These are phyloP conservation scores for Crassisporium funariophilum DNA, from an alignment of 768 basidiomycete genomes.

Conservation along the genomic window DNA sequence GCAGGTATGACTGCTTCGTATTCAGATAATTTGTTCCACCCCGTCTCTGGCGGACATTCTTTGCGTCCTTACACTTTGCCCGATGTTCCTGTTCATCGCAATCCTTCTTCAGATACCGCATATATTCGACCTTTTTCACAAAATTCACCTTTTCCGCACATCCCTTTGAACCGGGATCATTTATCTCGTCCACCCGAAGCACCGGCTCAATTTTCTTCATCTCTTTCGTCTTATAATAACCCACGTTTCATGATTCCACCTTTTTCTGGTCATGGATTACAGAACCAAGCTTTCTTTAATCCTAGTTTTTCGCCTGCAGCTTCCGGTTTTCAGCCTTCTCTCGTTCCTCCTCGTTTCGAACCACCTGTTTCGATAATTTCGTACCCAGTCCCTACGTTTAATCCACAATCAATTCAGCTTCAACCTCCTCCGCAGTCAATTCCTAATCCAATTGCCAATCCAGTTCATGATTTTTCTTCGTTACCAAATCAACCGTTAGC, in stretches of 20 bases:
- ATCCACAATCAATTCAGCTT: background rate
- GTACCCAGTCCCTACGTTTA: background rate
- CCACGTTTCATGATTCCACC: background rate
- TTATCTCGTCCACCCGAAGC: background rate
- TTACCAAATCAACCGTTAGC: background rate
- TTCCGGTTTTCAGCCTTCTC: no score
- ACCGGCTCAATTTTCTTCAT: no score
- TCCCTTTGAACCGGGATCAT: slow-evolving; percentile 1
- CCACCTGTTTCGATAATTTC: background rate
- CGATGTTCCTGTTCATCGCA: background rate
- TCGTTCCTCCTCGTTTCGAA: slow-evolving; percentile 1
- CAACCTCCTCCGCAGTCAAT: background rate
- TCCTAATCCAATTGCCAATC: background rate
- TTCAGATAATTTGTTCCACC: slow-evolving; percentile 1
- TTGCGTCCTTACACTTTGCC: background rate
- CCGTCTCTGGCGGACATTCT: background rate
- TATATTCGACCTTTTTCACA: slow-evolving; percentile 1
- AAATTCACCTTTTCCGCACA: no score
- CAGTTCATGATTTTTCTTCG: background rate
- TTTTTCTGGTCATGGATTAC: background rate
- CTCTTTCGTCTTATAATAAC: slow-evolving; percentile 3
- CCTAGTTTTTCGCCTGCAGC: no score
- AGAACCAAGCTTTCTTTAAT: background rate
- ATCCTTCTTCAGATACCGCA: background rate
- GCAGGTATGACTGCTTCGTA: slow-evolving; percentile 1